Conservation (phyloP, 148 eudicot species). For the Fagopyrum esculentum region DNA sequence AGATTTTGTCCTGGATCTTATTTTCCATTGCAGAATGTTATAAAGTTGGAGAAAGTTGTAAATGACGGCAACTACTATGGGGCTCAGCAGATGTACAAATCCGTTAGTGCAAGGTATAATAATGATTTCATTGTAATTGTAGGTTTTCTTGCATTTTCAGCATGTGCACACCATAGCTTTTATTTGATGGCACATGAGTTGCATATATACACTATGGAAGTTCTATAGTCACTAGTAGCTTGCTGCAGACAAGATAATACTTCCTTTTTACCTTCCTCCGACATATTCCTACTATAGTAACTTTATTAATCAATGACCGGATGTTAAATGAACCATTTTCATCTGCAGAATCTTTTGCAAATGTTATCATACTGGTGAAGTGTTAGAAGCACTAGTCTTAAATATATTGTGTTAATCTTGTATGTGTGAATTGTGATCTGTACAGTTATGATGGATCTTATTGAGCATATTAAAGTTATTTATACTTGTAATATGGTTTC, state of each 20-base stretch:
- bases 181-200: neutral
- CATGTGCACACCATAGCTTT: neutral
- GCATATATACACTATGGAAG: neutral
- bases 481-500: neutral
- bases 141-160: neutral
- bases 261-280: neutral
- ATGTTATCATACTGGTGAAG: neutral
- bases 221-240: neutral
- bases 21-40: slow-evolving; percentile 46
- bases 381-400: neutral
- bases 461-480: no score
- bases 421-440: no score
- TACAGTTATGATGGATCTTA: no score
- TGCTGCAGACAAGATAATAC: neutral
- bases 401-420: neutral
- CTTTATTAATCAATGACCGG: neutral
- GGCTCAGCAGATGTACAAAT: slow-evolving; percentile 98
- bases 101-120: slow-evolving; percentile 61
- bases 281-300: neutral
- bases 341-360: neutral
- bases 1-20: neutral
- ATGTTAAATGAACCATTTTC: neutral
- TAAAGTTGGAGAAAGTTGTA: slow-evolving; percentile 56
- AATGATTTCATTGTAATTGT: neutral
- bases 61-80: slow-evolving; percentile 72